Evolutionary conservation across 805 yeast genomes (phyloP), one percentile per base, ranked within the genome.

Genomic region (Lipomyces yamadae): DNA sequence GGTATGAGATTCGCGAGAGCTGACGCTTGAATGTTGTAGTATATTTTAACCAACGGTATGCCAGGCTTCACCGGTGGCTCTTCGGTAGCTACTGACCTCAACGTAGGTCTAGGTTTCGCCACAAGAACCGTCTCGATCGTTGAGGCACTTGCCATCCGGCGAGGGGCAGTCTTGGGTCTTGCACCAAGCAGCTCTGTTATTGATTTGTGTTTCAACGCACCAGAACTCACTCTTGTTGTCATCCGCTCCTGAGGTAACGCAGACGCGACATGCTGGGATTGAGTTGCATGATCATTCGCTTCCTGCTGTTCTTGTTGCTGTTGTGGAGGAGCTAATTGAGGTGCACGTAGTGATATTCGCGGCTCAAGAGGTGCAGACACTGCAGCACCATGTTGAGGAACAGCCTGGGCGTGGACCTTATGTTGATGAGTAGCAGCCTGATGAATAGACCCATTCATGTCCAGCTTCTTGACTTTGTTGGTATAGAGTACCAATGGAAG

Each of bases 21-120:
- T 56, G 92, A 80, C 0, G 97, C 89, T 75, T 94, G 97, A 0
- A 97, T 90, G 62, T 91, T 84, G 74, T 92, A 92, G 74, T 90
- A 91, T 37, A 94, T 78, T 74, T 95, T 98, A 0, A 97, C 91
- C 67, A 94, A 80, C 0, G 98, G 71, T 11, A 61, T 64, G 10
- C 69, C 65, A 7, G 68, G 64, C 60, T 62, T 64, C 13, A 65
- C 60, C 8, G 81, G 81, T 2, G 79, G 71, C 15, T 74, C 68
- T 48, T 75, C 76, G 1, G 80, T 79, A 1, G 77, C 73, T 13
- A 77, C 64, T 48, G 75, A 75, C 35, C 39, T 65, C 32, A 63
- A 63, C 61, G 56, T 33, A 18, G 54, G 33, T 4, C 53, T 60
- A 30, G 60, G 55, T 3, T 59, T 42, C 45, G 45, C 59, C 24